A percentile compares a stretch with the other conserved stretches of the same genome.
Evolutionary conservation across 257 asterid species (phyloP).

Genomic region (Phtheirospermum japonicum): DNA sequence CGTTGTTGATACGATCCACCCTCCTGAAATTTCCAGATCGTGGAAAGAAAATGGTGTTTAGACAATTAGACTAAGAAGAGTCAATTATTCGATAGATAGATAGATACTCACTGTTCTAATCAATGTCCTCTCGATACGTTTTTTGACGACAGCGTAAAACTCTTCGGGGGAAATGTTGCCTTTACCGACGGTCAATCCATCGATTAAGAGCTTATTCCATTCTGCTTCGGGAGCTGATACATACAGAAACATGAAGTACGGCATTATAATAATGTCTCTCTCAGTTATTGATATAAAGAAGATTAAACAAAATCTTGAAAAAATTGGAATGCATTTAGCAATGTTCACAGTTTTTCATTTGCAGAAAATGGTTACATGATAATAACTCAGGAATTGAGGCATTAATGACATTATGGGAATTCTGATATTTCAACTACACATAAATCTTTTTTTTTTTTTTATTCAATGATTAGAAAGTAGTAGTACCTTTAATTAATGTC

Average conservation of each 20-base stretch:
- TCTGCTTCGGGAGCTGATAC: conserved; percentile 74
- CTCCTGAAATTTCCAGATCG: conserved; percentile 44
- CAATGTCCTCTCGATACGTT: conserved; percentile 79
- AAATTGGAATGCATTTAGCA: not conserved
- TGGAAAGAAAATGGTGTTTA: not conserved
- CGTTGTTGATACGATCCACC: conserved; percentile 98
- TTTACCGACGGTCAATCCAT: conserved; percentile 71
- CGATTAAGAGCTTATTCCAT: conserved; percentile 73
- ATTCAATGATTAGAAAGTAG: not conserved
- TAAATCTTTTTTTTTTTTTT: not conserved
- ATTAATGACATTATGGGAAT: not conserved
- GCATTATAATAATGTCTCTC: not conserved
- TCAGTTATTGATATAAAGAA: conserved; percentile 3
- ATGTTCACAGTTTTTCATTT: not conserved
- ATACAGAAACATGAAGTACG: conserved; percentile 23
- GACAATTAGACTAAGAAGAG: not conserved
- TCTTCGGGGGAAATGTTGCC: conserved; percentile 74
- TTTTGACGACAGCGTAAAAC: conserved; percentile 62
- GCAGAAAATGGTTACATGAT: no score
- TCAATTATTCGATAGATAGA: no score
- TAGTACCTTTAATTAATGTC: conserved; percentile 71
- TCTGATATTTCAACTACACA: not conserved
- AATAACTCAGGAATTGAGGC: no score
- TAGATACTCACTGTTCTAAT: conserved; percentile 85
- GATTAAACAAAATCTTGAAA: not conserved